Evolutionary conservation across 2,329 filamentous ascomycete species (phyloP).

Genomic region (Rasamsonia emersonii): DNA sequence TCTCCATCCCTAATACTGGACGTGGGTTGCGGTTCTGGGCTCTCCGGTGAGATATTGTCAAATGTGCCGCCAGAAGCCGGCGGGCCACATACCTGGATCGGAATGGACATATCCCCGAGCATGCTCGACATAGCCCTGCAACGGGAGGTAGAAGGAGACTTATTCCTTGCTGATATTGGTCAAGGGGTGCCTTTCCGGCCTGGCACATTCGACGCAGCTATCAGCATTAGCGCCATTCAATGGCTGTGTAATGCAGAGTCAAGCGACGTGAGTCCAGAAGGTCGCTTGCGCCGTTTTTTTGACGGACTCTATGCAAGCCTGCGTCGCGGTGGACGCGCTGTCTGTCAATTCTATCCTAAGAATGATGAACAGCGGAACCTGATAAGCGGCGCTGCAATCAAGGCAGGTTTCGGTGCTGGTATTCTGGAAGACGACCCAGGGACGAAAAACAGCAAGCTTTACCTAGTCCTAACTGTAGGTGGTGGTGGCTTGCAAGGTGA

Average conservation of each 20-base stretch:
- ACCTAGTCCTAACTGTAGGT: constrained; percentile 86
- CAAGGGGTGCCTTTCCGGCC: constrained; percentile 91
- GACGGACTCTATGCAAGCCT: constrained; percentile 82
- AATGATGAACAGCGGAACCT: constrained; percentile 86
- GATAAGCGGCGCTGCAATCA: constrained; percentile 84
- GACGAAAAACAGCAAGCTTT: constrained; percentile 95
- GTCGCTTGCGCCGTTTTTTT: constrained; percentile 77
- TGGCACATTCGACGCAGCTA: constrained; percentile 87
- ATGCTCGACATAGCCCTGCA: constrained; percentile 96
- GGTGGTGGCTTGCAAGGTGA: constrained; percentile 57
- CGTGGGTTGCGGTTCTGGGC: constrained; percentile 88
- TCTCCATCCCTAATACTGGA: constrained; percentile 84
- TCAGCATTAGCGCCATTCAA: constrained; percentile 92
- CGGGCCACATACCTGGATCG: constrained; percentile 90
- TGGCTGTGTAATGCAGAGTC: constrained; percentile 97
- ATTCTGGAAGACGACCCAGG: constrained; percentile 90
- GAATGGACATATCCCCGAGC: constrained; percentile 88
- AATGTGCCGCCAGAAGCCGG: constrained; percentile 59
- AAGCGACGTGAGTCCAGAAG: constrained; percentile 71
- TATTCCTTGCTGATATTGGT: constrained; percentile 90
- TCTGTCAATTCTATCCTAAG: constrained; percentile 97
- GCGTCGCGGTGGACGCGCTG: constrained; percentile 74
- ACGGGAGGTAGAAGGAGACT: constrained; percentile 81
- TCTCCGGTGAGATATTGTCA: constrained; percentile 89
- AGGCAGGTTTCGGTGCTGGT: constrained; percentile 90